Base-by-base conservation (phyloP, 139 green algal species). In the Diplosphaera chodatii region DNA sequence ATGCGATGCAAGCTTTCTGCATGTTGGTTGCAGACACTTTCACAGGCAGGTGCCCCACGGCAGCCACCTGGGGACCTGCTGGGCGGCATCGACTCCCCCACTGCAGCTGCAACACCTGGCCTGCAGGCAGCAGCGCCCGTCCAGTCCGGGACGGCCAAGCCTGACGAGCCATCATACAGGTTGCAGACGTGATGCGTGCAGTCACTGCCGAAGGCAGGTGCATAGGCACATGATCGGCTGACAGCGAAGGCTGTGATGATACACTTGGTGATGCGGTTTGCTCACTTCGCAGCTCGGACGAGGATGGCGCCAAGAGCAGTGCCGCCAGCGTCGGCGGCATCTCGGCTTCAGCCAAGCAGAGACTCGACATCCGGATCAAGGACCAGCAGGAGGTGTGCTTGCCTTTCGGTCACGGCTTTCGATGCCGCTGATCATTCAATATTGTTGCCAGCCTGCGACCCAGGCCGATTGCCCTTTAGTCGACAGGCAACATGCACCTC, bases 91-190 rank as follows among this genome's bases (percentile, higher is more conserved):
- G 33, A 62, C 28, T 27, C 66, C 21, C 32, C n/a, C 25, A 18
- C 22, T 37, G 66, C 25, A 15, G 10, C 40, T 29, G 13, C n/a
- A 27, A 65, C 37, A 25, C 37, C 32, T 55, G 74, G 10, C 37
- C 6, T 62, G 20, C 74, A 79, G 64, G 74, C 68, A 30, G 68
- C 68, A 29, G 74, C 68, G 20, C 59, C 68, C 30, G 63, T 68
- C 29, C 41, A 64, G 1, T 79, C 75, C 37, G 27, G 25, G 0
- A 63, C 31, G 6, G 74, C 74, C 32, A 76, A 70, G 32, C 29
- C 21, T 1, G 74, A 28, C 3, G 37, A 48, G 37, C 10, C 37
- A 20, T 48, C 10, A 6, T 48, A 48, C 37, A 48, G 37, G 37
- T 48, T 6, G 37, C n/a, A n/a, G n/a, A n/a, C n/a, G n/a, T n/a